A percentile compares a stretch with the other conserved stretches of the same genome.
phyloP scores from a whole-genome alignment of 352 stramenopile species.

The Aphanomyces astaci region DNA sequence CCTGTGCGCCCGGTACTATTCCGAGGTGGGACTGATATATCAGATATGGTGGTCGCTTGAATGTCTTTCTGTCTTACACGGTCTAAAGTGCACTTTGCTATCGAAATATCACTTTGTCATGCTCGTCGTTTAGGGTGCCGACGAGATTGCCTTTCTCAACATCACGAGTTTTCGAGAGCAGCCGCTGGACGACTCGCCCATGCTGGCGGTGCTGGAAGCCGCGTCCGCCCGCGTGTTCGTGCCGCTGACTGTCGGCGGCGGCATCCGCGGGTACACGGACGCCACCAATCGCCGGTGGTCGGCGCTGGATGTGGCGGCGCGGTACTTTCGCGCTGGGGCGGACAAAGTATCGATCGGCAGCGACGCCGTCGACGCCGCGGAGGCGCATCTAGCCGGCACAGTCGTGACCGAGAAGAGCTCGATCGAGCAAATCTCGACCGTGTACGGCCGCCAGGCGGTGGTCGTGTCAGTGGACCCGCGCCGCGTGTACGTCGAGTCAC shows the following conservation, averaged over 20 bases:
- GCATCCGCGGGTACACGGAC: constrained; percentile 95
- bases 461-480: constrained; percentile 96
- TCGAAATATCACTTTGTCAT: constrained; percentile 9
- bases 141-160: constrained; percentile 98
- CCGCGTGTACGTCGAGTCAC: constrained; percentile 76
- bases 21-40: constrained; percentile 48
- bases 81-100: too few species aligned
- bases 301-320: constrained; percentile 91
- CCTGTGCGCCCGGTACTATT: constrained; percentile 92
- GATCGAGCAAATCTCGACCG: constrained; percentile 94
- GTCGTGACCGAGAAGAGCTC: constrained; percentile 66
- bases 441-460: constrained; percentile 96
- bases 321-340: constrained; percentile 97
- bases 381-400: constrained; percentile 81
- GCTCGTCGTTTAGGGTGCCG: constrained; percentile 52
- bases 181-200: constrained; percentile 94
- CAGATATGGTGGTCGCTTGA: not conserved
- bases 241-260: constrained; percentile 95
- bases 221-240: constrained; percentile 96
- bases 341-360: constrained; percentile 98
- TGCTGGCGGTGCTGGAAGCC: constrained; percentile 93
- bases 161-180: constrained; percentile 98
- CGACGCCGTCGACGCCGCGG: constrained; percentile 92
- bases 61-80: too few species aligned
- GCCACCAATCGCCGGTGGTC: constrained; percentile 76